Percentiles rank a stretch among this genome's conserved stretches.
These are phyloP conservation scores for Cladophialophora bantiana DNA, from an alignment of 2,329 filamentous ascomycete species.

Conservation along the genomic window DNA sequence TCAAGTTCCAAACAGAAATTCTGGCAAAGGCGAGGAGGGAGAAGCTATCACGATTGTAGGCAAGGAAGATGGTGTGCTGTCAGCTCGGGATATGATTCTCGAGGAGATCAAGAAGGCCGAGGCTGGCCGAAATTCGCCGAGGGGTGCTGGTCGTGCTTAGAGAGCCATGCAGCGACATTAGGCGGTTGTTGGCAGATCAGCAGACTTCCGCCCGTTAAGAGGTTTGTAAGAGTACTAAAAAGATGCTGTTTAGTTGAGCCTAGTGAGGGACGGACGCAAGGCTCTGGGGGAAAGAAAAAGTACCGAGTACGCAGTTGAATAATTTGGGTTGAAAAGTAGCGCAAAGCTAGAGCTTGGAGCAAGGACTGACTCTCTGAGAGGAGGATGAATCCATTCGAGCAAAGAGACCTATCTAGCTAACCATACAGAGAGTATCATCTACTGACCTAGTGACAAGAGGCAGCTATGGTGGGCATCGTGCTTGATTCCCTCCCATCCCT, in stretches of 20 bases:
- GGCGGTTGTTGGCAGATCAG: background rate
- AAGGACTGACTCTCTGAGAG: background rate
- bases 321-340: conserved; percentile 8
- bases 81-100: conserved; percentile 87
- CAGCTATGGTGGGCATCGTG: too few species aligned
- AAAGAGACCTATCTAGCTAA: too few species aligned
- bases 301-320: background rate
- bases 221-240: background rate
- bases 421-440: too few species aligned
- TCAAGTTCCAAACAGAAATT: conserved; percentile 85
- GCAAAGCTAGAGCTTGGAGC: background rate
- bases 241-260: background rate
- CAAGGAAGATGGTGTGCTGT: conserved; percentile 77
- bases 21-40: conserved; percentile 59
- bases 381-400: background rate
- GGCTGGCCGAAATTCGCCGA: conserved; percentile 17
- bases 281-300: background rate
- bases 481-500: too few species aligned
- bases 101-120: conserved; percentile 74
- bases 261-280: background rate
- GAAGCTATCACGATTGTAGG: conserved; percentile 94
- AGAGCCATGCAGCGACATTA: too few species aligned
- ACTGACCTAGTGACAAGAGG: too few species aligned
- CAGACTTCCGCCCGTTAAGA: background rate
- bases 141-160: conserved; percentile 18